These are phyloP conservation scores for Clarireedia hainanense DNA, from an alignment of 2,329 filamentous ascomycete genomes.

Conservation along the genomic window DNA sequence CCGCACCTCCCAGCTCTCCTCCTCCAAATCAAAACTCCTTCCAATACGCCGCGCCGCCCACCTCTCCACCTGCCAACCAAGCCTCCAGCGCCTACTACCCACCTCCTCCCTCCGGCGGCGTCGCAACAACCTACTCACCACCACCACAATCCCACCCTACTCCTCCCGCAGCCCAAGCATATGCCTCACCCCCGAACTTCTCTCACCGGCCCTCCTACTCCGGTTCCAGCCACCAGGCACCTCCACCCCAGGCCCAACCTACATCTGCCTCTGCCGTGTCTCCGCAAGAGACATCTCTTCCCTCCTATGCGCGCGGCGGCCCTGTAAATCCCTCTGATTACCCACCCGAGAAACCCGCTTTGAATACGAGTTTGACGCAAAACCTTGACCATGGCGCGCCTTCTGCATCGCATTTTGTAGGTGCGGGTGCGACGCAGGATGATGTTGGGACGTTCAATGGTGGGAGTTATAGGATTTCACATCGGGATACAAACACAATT, in stretches of 20 bases:
- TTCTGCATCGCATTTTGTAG: constrained; percentile 48
- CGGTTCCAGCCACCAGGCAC: constrained; percentile 4
- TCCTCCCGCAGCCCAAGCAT: constrained; percentile 13
- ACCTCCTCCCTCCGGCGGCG: constrained; percentile 24
- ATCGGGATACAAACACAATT: constrained; percentile 84
- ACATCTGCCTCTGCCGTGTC: constrained; percentile 5
- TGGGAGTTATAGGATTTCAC: constrained; percentile 86
- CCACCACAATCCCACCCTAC: constrained; percentile 26
- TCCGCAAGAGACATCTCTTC: constrained; percentile 19
- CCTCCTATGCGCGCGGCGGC: constrained; percentile 10
- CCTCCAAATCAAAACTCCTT: constrained; percentile 1
- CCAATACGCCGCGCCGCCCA: constrained; percentile 22
- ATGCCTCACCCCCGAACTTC: constrained; percentile 22
- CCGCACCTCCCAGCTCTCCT: constrained; percentile 28
- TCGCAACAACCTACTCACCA: constrained; percentile 5
- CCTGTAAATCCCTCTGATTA: constrained; percentile 10
- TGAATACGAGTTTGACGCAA: constrained; percentile 24
- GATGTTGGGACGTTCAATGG: constrained; percentile 97
- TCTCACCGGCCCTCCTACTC: constrained; percentile 29
- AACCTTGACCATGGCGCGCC: constrained; percentile 35
- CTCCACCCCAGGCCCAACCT: constrained; percentile 2
- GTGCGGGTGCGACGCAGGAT: constrained; percentile 58
- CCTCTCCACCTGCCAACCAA: constrained; percentile 25
- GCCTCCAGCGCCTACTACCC: constrained; percentile 26
- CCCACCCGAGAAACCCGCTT: constrained; percentile 23